A percentile compares a stretch with the other conserved stretches of the same genome.
Conservation (phyloP, 2,329 filamentous ascomycete species). For the Colletotrichum truncatum region DNA sequence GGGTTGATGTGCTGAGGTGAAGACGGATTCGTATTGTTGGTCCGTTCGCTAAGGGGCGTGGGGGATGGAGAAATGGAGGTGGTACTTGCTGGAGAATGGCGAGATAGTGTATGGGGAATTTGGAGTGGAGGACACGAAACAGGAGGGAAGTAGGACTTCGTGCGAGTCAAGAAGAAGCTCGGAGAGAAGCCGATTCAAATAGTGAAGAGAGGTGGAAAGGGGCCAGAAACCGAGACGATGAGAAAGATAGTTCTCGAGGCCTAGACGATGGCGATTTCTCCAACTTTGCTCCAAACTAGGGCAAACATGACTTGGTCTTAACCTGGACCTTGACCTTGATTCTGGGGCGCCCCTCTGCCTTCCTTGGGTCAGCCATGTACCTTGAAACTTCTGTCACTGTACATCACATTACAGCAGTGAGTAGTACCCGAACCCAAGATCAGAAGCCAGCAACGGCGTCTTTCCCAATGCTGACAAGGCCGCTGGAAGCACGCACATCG, state of each 20-base stretch:
- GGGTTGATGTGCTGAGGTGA: constrained; percentile 24
- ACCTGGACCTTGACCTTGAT: background rate
- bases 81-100: constrained; percentile 15
- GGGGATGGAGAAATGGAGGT: constrained; percentile 18
- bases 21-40: constrained; percentile 27
- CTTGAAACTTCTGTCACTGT: background rate
- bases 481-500: constrained; percentile 26
- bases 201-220: background rate
- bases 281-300: constrained; percentile 13
- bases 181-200: background rate
- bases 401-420: background rate
- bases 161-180: constrained; percentile 9
- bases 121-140: constrained; percentile 12
- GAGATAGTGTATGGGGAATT: constrained; percentile 21
- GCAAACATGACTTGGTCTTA: background rate
- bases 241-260: background rate
- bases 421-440: background rate
- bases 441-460: constrained; percentile 24
- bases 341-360: too few species aligned
- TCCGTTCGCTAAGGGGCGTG: constrained; percentile 13
- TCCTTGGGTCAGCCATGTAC: background rate
- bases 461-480: constrained; percentile 31
- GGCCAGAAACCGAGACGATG: background rate
- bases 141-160: background rate
- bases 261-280: constrained; percentile 21